Conservation (phyloP, 768 basidiomycete species). For the Termitomyces sp. region DNA sequence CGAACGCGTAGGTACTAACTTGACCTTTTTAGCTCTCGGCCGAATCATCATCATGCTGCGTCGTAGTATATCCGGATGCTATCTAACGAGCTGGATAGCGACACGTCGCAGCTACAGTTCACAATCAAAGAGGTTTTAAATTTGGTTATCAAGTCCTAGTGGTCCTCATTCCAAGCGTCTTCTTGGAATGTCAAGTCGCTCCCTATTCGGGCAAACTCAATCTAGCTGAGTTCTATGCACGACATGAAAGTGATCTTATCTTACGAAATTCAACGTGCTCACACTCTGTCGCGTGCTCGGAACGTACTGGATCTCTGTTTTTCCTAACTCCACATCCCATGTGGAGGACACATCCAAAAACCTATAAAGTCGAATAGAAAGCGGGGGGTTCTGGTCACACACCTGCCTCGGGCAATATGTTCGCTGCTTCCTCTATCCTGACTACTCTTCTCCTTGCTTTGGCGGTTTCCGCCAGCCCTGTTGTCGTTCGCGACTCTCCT, state of each 20-base stretch:
- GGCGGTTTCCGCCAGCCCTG: slow-evolving; percentile 38
- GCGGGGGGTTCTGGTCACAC: not conserved
- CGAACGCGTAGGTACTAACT: not conserved
- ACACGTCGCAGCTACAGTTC: not conserved
- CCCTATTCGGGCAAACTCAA: not conserved
- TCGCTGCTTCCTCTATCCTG: slow-evolving; percentile 31
- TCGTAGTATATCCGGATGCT: not conserved
- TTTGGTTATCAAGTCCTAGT: not conserved
- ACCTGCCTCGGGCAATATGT: slow-evolving; percentile 23
- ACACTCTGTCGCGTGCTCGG: not conserved
- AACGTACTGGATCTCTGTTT: not conserved
- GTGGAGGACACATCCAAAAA: not conserved
- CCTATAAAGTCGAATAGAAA: slow-evolving; percentile 9
- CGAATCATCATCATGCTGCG: not conserved
- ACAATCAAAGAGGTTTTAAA: not conserved
- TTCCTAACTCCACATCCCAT: not conserved
- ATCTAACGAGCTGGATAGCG: not conserved
- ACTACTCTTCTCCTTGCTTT: slow-evolving; percentile 41
- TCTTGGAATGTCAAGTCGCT: too few species aligned
- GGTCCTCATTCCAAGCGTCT: not conserved
- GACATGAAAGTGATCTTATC: not conserved
- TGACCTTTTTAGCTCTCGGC: not conserved
- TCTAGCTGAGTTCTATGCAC: not conserved
- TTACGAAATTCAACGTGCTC: not conserved
- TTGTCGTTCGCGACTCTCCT: slow-evolving; percentile 32